phyloP scores from a whole-genome alignment of 73 alveolate species.

The Diophrys appendiculata region DNA sequence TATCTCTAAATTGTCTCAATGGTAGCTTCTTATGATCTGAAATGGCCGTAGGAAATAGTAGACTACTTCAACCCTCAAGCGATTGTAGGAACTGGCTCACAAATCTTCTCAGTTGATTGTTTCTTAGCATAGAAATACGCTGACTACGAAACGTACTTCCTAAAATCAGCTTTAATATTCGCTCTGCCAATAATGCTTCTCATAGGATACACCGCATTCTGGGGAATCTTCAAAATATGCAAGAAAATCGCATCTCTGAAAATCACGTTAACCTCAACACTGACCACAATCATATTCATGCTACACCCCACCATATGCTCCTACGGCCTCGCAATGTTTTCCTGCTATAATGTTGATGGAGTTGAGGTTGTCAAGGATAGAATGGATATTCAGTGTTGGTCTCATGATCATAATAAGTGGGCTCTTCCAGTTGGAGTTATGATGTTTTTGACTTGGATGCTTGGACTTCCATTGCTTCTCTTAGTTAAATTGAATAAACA shows the following conservation, averaged over 20 bases:
- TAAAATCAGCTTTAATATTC: background rate
- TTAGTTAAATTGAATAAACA: background rate
- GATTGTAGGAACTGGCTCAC: background rate
- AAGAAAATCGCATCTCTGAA: background rate
- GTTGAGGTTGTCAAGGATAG: background rate
- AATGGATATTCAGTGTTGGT: constrained; percentile 1
- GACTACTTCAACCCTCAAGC: background rate
- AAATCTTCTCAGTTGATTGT: background rate
- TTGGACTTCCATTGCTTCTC: background rate
- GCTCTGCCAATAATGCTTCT: background rate
- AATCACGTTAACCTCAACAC: background rate
- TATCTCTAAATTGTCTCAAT: background rate
- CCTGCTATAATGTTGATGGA: background rate
- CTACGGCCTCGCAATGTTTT: background rate
- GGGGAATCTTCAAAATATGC: background rate
- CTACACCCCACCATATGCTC: background rate
- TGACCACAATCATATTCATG: background rate
- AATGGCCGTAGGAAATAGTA: background rate
- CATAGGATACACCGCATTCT: no score
- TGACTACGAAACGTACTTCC: background rate
- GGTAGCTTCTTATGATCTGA: background rate
- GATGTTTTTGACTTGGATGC: background rate
- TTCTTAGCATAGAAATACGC: background rate
- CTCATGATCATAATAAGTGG: background rate
- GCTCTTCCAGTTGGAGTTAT: background rate